phyloP scores from a whole-genome alignment of 2,329 filamentous ascomycete genomes.

The Fusarium lateritium region DNA sequence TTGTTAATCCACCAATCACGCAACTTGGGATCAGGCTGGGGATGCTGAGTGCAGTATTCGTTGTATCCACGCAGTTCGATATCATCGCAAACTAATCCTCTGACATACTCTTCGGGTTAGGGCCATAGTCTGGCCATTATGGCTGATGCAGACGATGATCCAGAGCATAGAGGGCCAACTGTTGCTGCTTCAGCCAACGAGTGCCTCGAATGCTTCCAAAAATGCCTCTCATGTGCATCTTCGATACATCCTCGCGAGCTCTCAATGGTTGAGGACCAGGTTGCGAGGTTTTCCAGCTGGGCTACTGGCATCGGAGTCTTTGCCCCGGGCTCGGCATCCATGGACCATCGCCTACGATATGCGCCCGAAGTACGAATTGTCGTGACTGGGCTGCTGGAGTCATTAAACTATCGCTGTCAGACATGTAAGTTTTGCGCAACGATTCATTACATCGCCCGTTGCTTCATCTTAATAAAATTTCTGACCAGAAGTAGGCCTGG shows the following conservation, averaged over 20 bases:
- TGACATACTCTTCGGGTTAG: no score
- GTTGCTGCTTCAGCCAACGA: background rate
- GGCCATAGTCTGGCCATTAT: background rate
- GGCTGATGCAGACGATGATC: background rate
- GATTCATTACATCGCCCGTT: background rate
- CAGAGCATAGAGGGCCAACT: background rate
- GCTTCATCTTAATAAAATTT: background rate
- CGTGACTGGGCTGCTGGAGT: background rate
- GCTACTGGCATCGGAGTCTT: background rate
- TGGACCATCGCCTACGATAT: background rate
- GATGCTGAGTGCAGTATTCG: no score
- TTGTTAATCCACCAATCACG: no score
- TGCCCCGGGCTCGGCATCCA: background rate
- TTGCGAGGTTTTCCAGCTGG: background rate
- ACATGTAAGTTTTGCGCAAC: background rate
- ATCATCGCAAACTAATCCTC: no score
- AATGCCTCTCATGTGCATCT: background rate
- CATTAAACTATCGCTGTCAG: background rate
- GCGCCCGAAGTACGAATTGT: background rate
- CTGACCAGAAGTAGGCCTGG: background rate
- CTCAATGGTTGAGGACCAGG: slow-evolving; percentile 1
- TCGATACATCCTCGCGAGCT: background rate
- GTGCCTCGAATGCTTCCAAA: background rate
- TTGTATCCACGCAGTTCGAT: no score
- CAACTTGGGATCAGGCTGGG: no score